phyloP scores from a whole-genome alignment of 2,329 filamentous ascomycete species.

The Aureobasidium namibiae region DNA sequence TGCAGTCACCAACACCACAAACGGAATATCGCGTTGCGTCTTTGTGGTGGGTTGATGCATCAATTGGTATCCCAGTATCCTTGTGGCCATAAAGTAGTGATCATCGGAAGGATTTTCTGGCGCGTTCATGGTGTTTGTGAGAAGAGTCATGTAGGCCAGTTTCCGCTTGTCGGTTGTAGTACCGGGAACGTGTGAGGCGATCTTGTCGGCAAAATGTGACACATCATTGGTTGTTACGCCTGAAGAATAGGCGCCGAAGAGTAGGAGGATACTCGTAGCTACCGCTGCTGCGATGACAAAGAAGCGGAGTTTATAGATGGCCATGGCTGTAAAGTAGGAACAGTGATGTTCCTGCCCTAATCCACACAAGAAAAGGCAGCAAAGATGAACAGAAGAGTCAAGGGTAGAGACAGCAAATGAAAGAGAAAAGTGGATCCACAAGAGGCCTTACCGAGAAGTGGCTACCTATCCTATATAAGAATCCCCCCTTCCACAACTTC shows the following conservation, averaged over 20 bases:
- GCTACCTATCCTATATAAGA: background rate
- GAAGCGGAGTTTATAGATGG: background rate
- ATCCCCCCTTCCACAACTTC: background rate
- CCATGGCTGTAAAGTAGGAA: background rate
- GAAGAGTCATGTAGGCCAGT: conserved; percentile 22
- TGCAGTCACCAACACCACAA: conserved; percentile 23
- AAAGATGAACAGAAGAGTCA: background rate
- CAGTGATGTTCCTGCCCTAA: background rate
- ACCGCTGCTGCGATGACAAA: background rate
- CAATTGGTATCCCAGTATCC: conserved; percentile 23
- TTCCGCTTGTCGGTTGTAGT: background rate
- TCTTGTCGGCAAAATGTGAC: background rate
- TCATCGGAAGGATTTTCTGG: conserved; percentile 17
- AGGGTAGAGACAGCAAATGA: background rate
- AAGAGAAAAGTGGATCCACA: background rate
- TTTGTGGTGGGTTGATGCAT: conserved; percentile 22
- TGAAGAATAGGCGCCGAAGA: background rate
- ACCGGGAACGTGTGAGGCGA: background rate
- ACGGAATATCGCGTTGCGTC: conserved; percentile 17
- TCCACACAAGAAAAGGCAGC: background rate
- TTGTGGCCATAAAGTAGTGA: conserved; percentile 22
- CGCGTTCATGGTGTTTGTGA: conserved; percentile 15
- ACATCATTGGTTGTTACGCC: background rate
- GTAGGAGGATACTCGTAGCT: background rate
- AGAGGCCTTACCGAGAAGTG: background rate